These are phyloP conservation scores for Naganishia friedmannii DNA, from an alignment of 768 basidiomycete species.

Conservation along the genomic window DNA sequence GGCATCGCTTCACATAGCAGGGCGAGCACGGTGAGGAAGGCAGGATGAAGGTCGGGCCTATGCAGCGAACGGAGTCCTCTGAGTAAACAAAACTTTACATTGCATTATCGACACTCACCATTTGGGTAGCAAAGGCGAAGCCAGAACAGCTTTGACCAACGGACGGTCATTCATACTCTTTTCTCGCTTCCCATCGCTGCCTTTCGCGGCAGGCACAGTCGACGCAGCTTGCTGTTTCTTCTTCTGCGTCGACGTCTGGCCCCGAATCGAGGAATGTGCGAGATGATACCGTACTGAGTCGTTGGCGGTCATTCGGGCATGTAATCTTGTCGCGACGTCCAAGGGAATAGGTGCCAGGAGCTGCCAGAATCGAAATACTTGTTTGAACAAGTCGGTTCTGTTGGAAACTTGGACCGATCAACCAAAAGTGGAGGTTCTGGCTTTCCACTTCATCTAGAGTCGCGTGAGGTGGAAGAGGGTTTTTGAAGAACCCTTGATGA, in stretches of 20 bases:
- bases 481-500: neutral
- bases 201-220: neutral
- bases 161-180: conserved; percentile 7
- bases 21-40: neutral
- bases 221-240: conserved; percentile 15
- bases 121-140: conserved; percentile 14
- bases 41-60: conserved; percentile 5
- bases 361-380: neutral
- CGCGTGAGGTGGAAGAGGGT: neutral
- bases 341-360: neutral
- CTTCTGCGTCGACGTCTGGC: conserved; percentile 24
- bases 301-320: neutral
- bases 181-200: conserved; percentile 19
- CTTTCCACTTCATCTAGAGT: neutral
- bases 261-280: conserved; percentile 31
- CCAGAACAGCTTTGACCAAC: conserved; percentile 27
- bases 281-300: conserved; percentile 16
- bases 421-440: neutral
- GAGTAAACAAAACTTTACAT: neutral
- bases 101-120: conserved; percentile 7
- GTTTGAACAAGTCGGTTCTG: neutral
- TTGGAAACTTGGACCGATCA: too few relatives aligned
- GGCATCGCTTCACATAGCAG: conserved; percentile 9
- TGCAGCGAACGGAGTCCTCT: neutral
- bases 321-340: neutral